Evolutionary conservation across 768 basidiomycete species (phyloP), one percentile per base, ranked within the genome.

Genomic region (Pleurotus sapidus): DNA sequence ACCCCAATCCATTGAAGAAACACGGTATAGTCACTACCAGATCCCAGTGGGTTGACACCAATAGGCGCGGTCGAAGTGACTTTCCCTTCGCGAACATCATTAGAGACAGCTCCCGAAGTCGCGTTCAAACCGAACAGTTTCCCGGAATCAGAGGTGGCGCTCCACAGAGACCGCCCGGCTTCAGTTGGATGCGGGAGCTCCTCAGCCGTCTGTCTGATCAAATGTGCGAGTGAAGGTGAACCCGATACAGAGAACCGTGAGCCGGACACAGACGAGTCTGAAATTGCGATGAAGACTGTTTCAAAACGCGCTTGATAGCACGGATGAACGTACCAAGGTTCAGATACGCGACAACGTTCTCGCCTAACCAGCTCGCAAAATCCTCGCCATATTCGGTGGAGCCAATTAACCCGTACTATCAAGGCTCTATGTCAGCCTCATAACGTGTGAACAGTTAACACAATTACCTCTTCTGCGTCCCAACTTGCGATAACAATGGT

Each of bases 401-500:
- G 18, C 89, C 89, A 45, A 85, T 65, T 18, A 87, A 72, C 20
- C 83, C 83, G 55, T 81, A 82, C 77, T 59, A 17, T 57, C 20
- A n/a, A 3, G 14, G 18, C 27, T 40, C 15, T 14, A 18, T 50
- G 9, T 73, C 73, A 20, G 30, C 30, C 30, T 34, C 4, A 11
- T 0, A 34, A 34, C 30, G 30, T 34, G 30, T 34, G 30, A 34
- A 34, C 3, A 34, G 30, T 9, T 34, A 9, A 9, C 34, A 1
- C 18, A 43, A 43, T 56, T 7, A 61, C 61, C 50, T 49, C 46
- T 66, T 91, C 91, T 1, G 81, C 91, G 65, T 92, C 91, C 91
- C 91, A 93, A 63, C 84, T 88, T 1, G 86, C 87, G 49, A 93
- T 75, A 20, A 91, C 67, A 65, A 93, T 84, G 0, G 87, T 91